Evolutionary conservation across 495 filamentous ascomycete genomes (phyloP).

Genomic region (Cercophora scortea): DNA sequence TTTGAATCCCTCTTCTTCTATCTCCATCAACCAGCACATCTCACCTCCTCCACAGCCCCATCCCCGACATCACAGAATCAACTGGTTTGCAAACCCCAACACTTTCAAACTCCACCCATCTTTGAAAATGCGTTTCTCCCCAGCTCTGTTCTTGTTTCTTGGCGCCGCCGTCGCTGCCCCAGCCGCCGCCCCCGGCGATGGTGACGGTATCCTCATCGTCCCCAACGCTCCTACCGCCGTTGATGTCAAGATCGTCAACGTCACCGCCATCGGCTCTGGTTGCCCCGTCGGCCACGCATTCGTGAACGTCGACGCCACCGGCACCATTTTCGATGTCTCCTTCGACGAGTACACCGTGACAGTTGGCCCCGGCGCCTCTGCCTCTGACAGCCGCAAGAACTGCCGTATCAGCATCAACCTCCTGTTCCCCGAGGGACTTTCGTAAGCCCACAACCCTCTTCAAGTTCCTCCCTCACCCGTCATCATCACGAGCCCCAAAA

Average conservation of each 20-base stretch:
- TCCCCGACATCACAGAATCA: too few relatives aligned
- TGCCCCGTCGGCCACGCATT: constrained; percentile 24
- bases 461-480: too few relatives aligned
- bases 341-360: constrained; percentile 41
- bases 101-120: neutral
- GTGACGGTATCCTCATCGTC: neutral
- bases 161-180: constrained; percentile 11
- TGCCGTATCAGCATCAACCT: constrained; percentile 40
- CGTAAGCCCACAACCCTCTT: neutral
- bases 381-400: constrained; percentile 36
- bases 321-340: constrained; percentile 37
- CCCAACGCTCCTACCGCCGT: neutral
- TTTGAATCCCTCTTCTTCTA: too few relatives aligned
- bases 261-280: constrained; percentile 23
- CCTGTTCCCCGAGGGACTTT: constrained; percentile 27
- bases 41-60: too few relatives aligned
- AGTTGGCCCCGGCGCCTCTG: constrained; percentile 29
- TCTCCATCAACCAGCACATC: too few relatives aligned
- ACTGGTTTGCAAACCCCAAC: neutral
- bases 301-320: constrained; percentile 21
- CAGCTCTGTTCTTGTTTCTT: constrained; percentile 6
- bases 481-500: too few relatives aligned
- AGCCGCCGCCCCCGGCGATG: neutral
- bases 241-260: constrained; percentile 20
- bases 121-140: constrained; percentile 15